Evolutionary conservation across 768 basidiomycete species (phyloP).

Genomic region (Boletus subparvulus): DNA sequence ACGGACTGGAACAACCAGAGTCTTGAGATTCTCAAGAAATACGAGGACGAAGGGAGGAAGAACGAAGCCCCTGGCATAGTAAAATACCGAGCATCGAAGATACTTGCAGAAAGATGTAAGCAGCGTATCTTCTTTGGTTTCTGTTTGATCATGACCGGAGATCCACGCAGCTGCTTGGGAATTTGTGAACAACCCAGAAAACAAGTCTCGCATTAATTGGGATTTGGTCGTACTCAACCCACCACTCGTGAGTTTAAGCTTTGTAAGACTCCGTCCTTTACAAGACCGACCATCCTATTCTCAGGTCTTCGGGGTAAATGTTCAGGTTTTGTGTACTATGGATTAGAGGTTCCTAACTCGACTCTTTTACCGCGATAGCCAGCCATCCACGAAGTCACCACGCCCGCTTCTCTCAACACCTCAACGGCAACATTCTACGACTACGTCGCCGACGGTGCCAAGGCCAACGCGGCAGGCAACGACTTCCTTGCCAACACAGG

Average conservation of each 20-base stretch:
- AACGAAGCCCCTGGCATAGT: constrained; percentile 32
- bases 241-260: constrained; percentile 31
- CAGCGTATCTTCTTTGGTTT: neutral
- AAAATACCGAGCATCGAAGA: constrained; percentile 64
- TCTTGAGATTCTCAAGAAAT: constrained; percentile 39
- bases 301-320: constrained; percentile 32
- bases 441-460: constrained; percentile 27
- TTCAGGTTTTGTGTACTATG: neutral
- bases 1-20: constrained; percentile 61
- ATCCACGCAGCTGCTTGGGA: constrained; percentile 47
- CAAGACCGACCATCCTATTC: neutral
- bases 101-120: constrained; percentile 58
- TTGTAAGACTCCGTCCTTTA: too few species aligned
- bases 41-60: constrained; percentile 47
- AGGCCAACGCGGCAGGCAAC: constrained; percentile 22
- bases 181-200: constrained; percentile 32
- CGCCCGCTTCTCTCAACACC: constrained; percentile 38
- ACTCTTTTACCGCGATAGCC: constrained; percentile 31
- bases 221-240: constrained; percentile 43
- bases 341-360: neutral
- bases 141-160: neutral
- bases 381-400: constrained; percentile 40
- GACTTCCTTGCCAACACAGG: constrained; percentile 25
- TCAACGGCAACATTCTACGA: constrained; percentile 39
- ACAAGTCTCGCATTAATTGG: constrained; percentile 35